These are phyloP conservation scores for Lyophyllum decastes DNA, from an alignment of 768 basidiomycete species.

Conservation along the genomic window DNA sequence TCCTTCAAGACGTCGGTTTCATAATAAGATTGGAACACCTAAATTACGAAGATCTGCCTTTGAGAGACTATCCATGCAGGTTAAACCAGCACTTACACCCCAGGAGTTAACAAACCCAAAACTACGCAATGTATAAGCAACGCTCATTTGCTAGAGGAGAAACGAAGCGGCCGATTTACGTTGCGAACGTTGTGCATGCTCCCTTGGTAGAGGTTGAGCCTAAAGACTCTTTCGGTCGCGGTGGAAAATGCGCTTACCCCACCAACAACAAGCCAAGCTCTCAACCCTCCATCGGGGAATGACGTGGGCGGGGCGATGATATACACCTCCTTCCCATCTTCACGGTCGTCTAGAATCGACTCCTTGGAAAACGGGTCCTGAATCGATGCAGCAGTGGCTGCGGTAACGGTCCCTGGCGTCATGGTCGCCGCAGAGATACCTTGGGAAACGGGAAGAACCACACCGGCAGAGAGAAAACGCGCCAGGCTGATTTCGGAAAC, in stretches of 20 bases:
- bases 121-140: slow-evolving; percentile 23
- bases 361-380: neutral
- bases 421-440: neutral
- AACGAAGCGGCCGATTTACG: slow-evolving; percentile 32
- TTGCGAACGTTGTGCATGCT: slow-evolving; percentile 35
- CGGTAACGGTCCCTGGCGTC: neutral
- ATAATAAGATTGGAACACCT: slow-evolving; percentile 67
- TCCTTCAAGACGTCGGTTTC: slow-evolving; percentile 42
- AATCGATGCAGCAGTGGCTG: neutral
- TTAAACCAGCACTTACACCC: slow-evolving; percentile 42
- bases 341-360: neutral
- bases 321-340: neutral
- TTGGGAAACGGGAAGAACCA: neutral
- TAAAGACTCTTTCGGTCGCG: neutral
- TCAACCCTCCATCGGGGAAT: slow-evolving; percentile 43
- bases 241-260: slow-evolving; percentile 28
- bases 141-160: neutral
- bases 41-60: neutral
- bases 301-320: neutral
- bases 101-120: slow-evolving; percentile 59
- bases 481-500: no score
- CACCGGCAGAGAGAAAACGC: neutral
- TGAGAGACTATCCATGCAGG: neutral
- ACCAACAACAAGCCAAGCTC: slow-evolving; percentile 42
- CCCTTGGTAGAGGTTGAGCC: slow-evolving; percentile 5